A percentile compares a stretch with the other conserved stretches of the same genome.
Conservation (phyloP, 78 protist species). For the Goniomonas avonlea region DNA sequence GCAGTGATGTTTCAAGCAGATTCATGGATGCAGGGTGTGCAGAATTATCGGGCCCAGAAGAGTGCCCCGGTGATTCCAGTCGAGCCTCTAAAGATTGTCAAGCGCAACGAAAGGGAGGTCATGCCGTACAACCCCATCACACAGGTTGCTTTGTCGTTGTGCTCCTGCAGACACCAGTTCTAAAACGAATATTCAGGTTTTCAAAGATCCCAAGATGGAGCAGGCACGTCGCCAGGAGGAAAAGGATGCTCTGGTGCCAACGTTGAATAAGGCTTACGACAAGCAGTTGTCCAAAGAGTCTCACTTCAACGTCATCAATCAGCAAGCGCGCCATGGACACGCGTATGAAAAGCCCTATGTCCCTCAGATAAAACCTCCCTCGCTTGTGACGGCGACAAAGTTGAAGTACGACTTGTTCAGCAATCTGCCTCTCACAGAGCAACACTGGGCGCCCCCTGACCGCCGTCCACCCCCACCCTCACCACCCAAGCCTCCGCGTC, state of each 20-base stretch:
- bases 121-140: no score
- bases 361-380: neutral
- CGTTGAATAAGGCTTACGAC: neutral
- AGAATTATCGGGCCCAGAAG: no score
- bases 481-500: neutral
- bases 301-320: slow-evolving; percentile 3
- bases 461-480: neutral
- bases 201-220: no score
- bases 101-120: no score
- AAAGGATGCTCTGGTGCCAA: neutral
- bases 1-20: no score
- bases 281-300: neutral
- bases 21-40: no score
- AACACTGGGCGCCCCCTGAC: slow-evolving; percentile 15
- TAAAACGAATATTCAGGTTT: no score
- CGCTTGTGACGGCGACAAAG: neutral
- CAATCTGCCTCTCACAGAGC: neutral
- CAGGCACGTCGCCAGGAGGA: no score
- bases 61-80: no score
- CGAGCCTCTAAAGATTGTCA: no score
- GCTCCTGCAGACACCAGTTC: no score
- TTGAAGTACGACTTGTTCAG: neutral
- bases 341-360: neutral
- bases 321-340: neutral
- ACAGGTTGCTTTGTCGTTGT: no score